phyloP scores from a whole-genome alignment of 345 rosid species.

The Ailanthus altissimus region DNA sequence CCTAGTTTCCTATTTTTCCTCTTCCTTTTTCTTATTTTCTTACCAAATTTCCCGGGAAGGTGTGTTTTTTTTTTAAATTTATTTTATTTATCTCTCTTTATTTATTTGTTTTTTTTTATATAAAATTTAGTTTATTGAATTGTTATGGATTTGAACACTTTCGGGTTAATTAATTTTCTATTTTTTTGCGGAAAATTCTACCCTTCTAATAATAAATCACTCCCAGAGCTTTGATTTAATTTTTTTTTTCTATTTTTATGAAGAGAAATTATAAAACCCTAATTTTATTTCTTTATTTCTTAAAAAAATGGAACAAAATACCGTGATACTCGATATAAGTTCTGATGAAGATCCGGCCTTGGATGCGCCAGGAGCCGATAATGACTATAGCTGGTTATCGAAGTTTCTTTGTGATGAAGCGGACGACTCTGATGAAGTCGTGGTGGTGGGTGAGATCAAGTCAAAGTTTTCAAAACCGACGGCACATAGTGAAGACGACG shows the following conservation, averaged over 20 bases:
- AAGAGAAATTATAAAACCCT: conserved; percentile 8
- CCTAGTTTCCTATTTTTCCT: not conserved
- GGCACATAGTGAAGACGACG: conserved; percentile 35
- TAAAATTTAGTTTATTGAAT: not conserved
- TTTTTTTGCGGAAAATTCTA: not conserved
- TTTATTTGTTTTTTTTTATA: not conserved
- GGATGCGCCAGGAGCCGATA: conserved; percentile 29
- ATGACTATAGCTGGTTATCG: conserved; percentile 45
- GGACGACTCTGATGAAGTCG: conserved; percentile 47
- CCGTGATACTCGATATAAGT: conserved; percentile 48
- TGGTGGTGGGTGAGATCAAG: conserved; percentile 53
- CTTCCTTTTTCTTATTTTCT: not conserved
- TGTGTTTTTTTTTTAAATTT: not conserved
- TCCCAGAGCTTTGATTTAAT: not conserved
- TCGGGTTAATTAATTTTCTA: not conserved
- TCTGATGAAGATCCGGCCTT: conserved; percentile 56
- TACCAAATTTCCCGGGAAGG: not conserved
- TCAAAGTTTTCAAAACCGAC: conserved; percentile 22
- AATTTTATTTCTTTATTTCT: not conserved
- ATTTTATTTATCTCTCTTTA: not conserved
- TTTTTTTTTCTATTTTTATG: not conserved
- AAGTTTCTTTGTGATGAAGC: conserved; percentile 26
- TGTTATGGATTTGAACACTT: not conserved
- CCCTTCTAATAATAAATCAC: not conserved
- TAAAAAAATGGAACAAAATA: conserved; percentile 23